Evolutionary conservation across 768 basidiomycete species (phyloP), one percentile per base, ranked within the genome.

Genomic region (Rickenella mellea): DNA sequence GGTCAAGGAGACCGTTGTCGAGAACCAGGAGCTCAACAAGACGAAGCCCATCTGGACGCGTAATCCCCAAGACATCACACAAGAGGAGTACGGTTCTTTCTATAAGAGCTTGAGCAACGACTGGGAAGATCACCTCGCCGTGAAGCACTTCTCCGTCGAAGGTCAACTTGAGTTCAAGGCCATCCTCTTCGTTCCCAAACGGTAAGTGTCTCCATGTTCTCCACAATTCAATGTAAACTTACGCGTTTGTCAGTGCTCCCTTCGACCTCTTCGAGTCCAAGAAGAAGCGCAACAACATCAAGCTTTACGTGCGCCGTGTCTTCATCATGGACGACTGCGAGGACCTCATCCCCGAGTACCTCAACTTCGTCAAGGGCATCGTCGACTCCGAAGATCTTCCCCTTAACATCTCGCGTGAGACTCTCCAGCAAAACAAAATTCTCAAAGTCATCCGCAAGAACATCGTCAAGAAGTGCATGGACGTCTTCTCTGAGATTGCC

Each of bases 281-380:
- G 85, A 98, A 98, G 87, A 98, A 98, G 80, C 89, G 94, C 58
- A 97, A 97, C 79, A 98, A 98, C 85, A 98, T 99, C 78, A 99
- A 99, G 73, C 92, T 99, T 63, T 99, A 98, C 62, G 96, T 99
- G 55, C 90, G 96, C 73, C 91, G 96, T 44, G 94, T 98, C 58
- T 98, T 99, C 77, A 98, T 99, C 78, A 97, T 96, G 90, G 96
- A 99, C 68, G 93, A 96, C 67, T 98, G 94, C 64, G 94, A 98
- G 73, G 96, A 99, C 59, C 73, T 96, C 61, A 98, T 94, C 59
- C 94, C 94, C 53, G 94, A 98, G 65, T 98, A 98, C 76, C 89
- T 97, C 66, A 97, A 97, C 77, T 98, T 97, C 64, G 81, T 97
- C 71, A 96, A 96, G 79, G 91, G 91, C 75, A 97, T 99, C 62